A percentile compares a stretch with the other conserved stretches of the same genome.
phyloP scores from a whole-genome alignment of 768 basidiomycete genomes.

The Suillus placidus region DNA sequence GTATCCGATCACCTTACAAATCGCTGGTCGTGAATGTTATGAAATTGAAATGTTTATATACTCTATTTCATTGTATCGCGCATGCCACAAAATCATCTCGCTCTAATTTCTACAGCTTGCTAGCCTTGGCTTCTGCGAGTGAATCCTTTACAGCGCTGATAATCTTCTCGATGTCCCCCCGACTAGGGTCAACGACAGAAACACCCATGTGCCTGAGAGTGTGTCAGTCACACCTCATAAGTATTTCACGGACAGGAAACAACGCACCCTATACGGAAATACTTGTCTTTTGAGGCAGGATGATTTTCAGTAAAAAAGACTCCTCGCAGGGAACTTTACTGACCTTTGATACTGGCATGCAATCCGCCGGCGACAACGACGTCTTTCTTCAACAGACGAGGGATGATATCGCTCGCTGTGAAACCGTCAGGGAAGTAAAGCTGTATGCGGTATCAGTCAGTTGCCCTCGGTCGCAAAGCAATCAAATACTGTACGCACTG shows the following conservation, averaged over 20 bases:
- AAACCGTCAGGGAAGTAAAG: conserved; percentile 85
- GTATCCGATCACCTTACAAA: background rate
- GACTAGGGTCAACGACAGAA: conserved; percentile 67
- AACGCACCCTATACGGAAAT: conserved; percentile 85
- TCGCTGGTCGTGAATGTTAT: background rate
- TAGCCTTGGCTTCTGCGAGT: conserved; percentile 40
- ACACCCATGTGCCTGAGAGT: conserved; percentile 82
- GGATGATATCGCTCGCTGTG: conserved; percentile 74
- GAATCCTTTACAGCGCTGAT: conserved; percentile 65
- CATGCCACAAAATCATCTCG: background rate
- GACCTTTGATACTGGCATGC: conserved; percentile 80
- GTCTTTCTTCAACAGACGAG: conserved; percentile 67
- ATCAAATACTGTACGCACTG: conserved; percentile 46
- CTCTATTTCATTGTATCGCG: background rate
- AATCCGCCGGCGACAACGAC: conserved; percentile 89
- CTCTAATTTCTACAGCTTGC: conserved; percentile 16
- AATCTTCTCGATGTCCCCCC: conserved; percentile 79
- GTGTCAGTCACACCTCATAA: conserved; percentile 9
- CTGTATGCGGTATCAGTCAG: conserved; percentile 33
- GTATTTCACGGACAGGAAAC: conserved; percentile 7
- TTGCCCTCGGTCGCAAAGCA: conserved; percentile 6
- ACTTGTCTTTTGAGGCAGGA: conserved; percentile 56
- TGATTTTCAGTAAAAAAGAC: background rate
- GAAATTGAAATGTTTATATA: background rate
- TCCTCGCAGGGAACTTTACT: conserved; percentile 19